Evolutionary conservation across 441 rosid genomes (phyloP).

Genomic region (Populus hybrid): DNA sequence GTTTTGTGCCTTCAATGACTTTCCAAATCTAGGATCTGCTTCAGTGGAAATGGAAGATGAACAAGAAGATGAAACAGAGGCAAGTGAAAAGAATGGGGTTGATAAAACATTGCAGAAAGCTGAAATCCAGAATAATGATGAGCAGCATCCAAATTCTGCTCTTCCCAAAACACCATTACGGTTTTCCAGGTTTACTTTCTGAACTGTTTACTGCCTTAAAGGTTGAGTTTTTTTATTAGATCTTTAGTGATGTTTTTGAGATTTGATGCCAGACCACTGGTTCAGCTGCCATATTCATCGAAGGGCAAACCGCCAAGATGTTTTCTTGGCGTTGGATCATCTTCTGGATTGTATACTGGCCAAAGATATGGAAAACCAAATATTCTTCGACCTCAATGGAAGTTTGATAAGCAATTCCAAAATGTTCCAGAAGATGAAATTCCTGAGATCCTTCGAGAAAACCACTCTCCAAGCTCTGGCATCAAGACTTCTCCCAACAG

Average conservation of each 20-base stretch:
- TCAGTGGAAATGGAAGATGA: slow-evolving; percentile 45
- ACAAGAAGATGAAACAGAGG: slow-evolving; percentile 56
- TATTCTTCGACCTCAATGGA: slow-evolving; percentile 35
- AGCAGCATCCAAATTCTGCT: slow-evolving; percentile 48
- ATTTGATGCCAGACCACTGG: slow-evolving; percentile 47
- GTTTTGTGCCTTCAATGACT: background rate
- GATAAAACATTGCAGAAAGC: slow-evolving; percentile 38
- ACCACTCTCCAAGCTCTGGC: slow-evolving; percentile 32
- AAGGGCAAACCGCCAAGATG: slow-evolving; percentile 66
- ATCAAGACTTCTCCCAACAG: slow-evolving; percentile 86
- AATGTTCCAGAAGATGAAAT: slow-evolving; percentile 47
- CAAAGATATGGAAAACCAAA: slow-evolving; percentile 47
- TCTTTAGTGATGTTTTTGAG: background rate
- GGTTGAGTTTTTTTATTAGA: slow-evolving; percentile 10
- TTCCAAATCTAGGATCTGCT: slow-evolving; percentile 49
- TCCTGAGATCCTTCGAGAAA: slow-evolving; percentile 59
- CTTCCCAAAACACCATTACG: slow-evolving; percentile 61
- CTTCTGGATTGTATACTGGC: slow-evolving; percentile 34
- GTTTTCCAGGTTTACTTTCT: slow-evolving; percentile 54
- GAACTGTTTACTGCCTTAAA: background rate
- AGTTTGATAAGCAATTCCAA: slow-evolving; percentile 49
- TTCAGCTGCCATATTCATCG: slow-evolving; percentile 43
- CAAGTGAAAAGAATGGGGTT: slow-evolving; percentile 36
- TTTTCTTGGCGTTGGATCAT: slow-evolving; percentile 58
- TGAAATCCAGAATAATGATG: slow-evolving; percentile 49